Base-by-base conservation (phyloP, 148 eudicot genomes). In the Diospyros lotus region DNA sequence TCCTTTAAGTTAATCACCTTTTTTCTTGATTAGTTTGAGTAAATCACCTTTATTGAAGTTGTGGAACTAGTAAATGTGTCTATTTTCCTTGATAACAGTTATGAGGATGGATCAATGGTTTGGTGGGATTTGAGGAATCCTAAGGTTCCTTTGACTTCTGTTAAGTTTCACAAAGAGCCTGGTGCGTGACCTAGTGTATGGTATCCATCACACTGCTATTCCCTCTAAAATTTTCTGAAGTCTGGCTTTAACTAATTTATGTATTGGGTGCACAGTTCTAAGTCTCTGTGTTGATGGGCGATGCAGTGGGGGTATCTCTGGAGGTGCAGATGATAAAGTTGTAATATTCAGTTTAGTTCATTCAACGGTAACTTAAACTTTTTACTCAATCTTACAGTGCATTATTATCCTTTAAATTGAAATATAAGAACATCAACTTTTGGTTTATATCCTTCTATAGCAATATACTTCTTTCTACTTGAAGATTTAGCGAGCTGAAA, bases 41-140 rank as follows among this genome's bases (percentile, higher is more conserved):
- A 14, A 18, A 62, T 7, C 2, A 6, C 66, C 15, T 15, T 54
- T 9, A 39, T 17, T 10, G 40, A 70, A 70, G 50, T 55, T 50
- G 7, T 55, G 62, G 28, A 28, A 28, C 28, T 28, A 28, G 28
- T 17, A 51, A 51, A 64, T 52, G 15, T 9, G 6, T 39, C 53
- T 56, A 15, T 41, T 52, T 39, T 58, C 43, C 41, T 61, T 68
- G n/a, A 75, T 74, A 17, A 39, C 42, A 91, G 96, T 48, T 91
- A 89, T 60, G 94, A 93, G 81, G 94, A 93, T 77, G 98, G 98
- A 66, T 80, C 88, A 50, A 86, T 91, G 86, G 80, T 69, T 41
- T 94, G 93, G 97, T 94, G 98, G 97, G 97, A 94, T 79, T 75
- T 90, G 66, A 90, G 98, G 78, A 91, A 87, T 82, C 76, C 89